Evolutionary conservation across 495 filamentous ascomycete genomes (phyloP).

Genomic region (Corynascus novoguineensis): DNA sequence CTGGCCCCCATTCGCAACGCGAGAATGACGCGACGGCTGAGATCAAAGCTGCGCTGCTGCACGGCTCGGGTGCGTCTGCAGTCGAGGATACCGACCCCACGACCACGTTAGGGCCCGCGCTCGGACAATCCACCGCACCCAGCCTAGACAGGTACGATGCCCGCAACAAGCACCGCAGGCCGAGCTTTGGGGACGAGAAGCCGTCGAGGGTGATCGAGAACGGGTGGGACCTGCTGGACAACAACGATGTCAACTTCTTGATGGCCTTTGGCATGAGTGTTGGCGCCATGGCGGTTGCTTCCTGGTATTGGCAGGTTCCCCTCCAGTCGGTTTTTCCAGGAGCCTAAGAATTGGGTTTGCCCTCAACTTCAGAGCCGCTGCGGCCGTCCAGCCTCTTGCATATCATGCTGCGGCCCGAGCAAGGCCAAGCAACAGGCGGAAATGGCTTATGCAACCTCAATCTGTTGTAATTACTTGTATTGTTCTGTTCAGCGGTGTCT

Average conservation of each 20-base stretch:
- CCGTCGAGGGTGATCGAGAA: slow-evolving; percentile 67
- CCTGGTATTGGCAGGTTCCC: slow-evolving; percentile 49
- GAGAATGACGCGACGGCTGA: slow-evolving; percentile 23
- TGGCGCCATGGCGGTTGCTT: slow-evolving; percentile 62
- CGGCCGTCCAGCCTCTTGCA: no score
- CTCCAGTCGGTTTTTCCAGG: slow-evolving; percentile 32
- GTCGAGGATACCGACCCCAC: slow-evolving; percentile 31
- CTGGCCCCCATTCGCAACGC: slow-evolving; percentile 8
- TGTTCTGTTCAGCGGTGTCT: no score
- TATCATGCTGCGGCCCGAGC: no score
- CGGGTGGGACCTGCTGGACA: slow-evolving; percentile 75
- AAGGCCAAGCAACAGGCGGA: no score
- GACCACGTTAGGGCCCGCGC: slow-evolving; percentile 22
- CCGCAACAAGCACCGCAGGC: slow-evolving; percentile 37
- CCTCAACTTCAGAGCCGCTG: no score
- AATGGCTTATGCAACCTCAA: no score
- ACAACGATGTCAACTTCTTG: slow-evolving; percentile 87
- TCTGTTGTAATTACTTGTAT: no score
- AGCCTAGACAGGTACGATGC: slow-evolving; percentile 40
- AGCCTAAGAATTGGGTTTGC: no score
- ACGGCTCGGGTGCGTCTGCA: slow-evolving; percentile 31
- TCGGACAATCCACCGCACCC: no score
- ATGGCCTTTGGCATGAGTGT: slow-evolving; percentile 83
- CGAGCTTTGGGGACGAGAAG: slow-evolving; percentile 50
- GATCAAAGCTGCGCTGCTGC: slow-evolving; percentile 34